Evolutionary conservation across 139 green algal species (phyloP), one percentile per base, ranked within the genome.

Genomic region (Ettlia oleoabundans): DNA sequence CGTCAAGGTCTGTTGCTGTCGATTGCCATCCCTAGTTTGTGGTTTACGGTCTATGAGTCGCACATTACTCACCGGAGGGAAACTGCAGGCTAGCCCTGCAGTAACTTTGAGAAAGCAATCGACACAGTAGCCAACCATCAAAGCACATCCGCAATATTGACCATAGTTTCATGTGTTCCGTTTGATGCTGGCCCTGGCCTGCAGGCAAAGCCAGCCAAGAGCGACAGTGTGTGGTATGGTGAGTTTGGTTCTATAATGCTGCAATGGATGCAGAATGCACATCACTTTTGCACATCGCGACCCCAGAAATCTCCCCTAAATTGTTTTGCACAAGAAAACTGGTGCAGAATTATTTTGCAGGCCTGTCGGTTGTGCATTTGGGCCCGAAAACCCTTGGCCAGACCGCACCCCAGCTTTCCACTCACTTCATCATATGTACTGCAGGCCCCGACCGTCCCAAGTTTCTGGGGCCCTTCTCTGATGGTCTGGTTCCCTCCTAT

Each of bases 391-490:
- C n/a, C n/a, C n/a, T n/a, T n/a, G n/a, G n/a, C n/a, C n/a, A n/a
- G n/a, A n/a, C n/a, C n/a, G n/a, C n/a, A n/a, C n/a, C n/a, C n/a
- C n/a, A n/a, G n/a, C n/a, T n/a, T n/a, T n/a, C n/a, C n/a, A n/a
- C n/a, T n/a, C n/a, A n/a, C n/a, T n/a, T n/a, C n/a, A n/a, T n/a
- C n/a, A n/a, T n/a, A n/a, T n/a, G n/a, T n/a, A n/a, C n/a, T n/a
- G 74, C 43, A 41, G 86, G 83, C 95, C 92, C 94, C 41, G 91
- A 98, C 86, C 91, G 95, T 81, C 90, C 92, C 65, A 95, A 95
- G 86, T 98, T 93, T 89, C 91, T 98, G 84, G 95, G 93, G 62
- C 91, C 93, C 77, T 98, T 97, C 93, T 95, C 92, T 55, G 84
- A 88, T n/a, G 84, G 84, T 61, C 76, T 88, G 88, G 69, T 69